Evolutionary conservation across 2,329 filamentous ascomycete species (phyloP).

Genomic region (Mycosphaerella arachidis): DNA sequence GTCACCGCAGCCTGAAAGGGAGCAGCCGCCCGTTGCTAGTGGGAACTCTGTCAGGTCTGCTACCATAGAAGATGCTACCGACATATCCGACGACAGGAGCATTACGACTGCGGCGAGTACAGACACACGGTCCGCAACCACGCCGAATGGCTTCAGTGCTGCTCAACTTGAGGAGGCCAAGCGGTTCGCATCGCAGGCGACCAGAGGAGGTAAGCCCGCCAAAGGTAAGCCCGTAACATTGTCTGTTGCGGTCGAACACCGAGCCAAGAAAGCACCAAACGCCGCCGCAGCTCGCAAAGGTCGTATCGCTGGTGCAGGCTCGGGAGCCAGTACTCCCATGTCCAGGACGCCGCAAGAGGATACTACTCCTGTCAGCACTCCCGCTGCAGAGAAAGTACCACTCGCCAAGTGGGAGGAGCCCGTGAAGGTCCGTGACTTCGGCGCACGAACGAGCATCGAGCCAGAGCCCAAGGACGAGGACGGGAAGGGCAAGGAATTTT

Average conservation of each 20-base stretch:
- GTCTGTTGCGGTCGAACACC: neutral
- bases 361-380: neutral
- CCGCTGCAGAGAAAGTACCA: neutral
- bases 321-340: neutral
- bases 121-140: neutral
- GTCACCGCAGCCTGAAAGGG: neutral
- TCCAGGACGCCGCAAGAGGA: neutral
- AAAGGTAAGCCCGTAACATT: neutral
- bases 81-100: neutral
- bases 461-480: neutral
- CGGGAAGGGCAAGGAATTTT: neutral
- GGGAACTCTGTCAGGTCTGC: neutral
- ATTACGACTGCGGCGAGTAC: neutral
- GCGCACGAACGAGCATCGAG: neutral
- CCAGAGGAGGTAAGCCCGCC: neutral
- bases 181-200: neutral
- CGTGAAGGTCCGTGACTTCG: slow-evolving; percentile 1
- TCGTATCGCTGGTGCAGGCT: neutral
- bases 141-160: neutral
- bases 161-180: neutral
- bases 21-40: neutral
- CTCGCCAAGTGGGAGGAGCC: neutral
- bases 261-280: neutral
- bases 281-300: neutral
- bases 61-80: neutral